Evolutionary conservation across 2,329 filamentous ascomycete genomes (phyloP).

Genomic region (Diaporthe sp.): DNA sequence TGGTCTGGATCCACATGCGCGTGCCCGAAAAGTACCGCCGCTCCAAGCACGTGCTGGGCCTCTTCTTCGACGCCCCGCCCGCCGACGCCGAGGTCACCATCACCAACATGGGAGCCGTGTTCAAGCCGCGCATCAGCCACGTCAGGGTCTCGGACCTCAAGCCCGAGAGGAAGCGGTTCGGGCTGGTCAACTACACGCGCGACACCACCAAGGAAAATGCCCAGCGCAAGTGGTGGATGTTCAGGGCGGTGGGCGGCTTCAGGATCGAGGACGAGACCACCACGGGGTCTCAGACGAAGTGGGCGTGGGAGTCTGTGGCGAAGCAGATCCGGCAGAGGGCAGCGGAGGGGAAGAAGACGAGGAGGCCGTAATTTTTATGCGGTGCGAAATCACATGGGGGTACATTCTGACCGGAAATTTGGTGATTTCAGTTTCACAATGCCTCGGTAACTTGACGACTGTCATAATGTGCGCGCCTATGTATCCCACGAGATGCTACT

Average conservation of each 20-base stretch:
- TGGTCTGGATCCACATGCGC: conserved; percentile 78
- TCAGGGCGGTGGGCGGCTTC: conserved; percentile 54
- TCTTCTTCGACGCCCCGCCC: conserved; percentile 64
- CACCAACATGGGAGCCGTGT: conserved; percentile 69
- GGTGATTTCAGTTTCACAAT: too few relatives aligned
- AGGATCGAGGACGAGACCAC: conserved; percentile 48
- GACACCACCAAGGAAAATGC: conserved; percentile 49
- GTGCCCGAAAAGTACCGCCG: conserved; percentile 75
- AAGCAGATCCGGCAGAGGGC: conserved; percentile 14
- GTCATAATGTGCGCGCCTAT: too few relatives aligned
- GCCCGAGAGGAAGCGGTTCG: conserved; percentile 49
- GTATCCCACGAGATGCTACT: too few relatives aligned
- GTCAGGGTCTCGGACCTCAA: conserved; percentile 52
- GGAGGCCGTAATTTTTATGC: too few relatives aligned
- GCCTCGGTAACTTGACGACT: too few relatives aligned
- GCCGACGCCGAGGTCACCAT: conserved; percentile 62
- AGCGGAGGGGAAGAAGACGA: neutral
- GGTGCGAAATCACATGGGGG: too few relatives aligned
- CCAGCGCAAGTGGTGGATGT: conserved; percentile 53
- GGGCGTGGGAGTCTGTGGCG: conserved; percentile 47
- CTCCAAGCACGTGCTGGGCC: conserved; percentile 68
- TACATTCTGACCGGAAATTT: too few relatives aligned
- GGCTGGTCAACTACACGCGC: conserved; percentile 56
- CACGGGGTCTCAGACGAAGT: conserved; percentile 44
- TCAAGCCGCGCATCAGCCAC: conserved; percentile 61